Conservation (phyloP, 2,329 filamentous ascomycete species). For the Alternaria gansuensis region DNA sequence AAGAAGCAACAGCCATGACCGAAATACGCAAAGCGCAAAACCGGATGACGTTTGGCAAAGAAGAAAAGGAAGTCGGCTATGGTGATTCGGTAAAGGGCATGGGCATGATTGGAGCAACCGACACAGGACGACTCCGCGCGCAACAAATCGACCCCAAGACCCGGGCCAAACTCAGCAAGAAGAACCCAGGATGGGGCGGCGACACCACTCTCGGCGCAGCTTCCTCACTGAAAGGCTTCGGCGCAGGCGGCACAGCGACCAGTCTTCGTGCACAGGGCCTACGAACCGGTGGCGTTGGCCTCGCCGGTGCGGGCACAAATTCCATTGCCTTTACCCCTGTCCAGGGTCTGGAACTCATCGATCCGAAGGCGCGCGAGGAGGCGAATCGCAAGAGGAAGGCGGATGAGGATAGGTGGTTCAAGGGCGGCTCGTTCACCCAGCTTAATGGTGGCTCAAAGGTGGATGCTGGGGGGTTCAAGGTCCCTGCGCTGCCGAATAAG, state of each 20-base stretch:
- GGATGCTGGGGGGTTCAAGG: slow-evolving; percentile 77
- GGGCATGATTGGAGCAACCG: slow-evolving; percentile 91
- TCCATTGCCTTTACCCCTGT: slow-evolving; percentile 94
- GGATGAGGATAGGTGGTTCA: slow-evolving; percentile 96
- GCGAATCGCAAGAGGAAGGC: slow-evolving; percentile 89
- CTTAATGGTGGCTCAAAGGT: slow-evolving; percentile 64
- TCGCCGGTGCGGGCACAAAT: slow-evolving; percentile 73
- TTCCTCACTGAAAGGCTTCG: slow-evolving; percentile 82
- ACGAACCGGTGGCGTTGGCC: slow-evolving; percentile 81
- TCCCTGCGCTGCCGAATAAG: slow-evolving; percentile 80
- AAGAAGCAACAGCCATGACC: slow-evolving; percentile 96
- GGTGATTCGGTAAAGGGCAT: slow-evolving; percentile 87
- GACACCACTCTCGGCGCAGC: slow-evolving; percentile 60
- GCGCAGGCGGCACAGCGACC: slow-evolving; percentile 69
- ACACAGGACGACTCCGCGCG: slow-evolving; percentile 87
- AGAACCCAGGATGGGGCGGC: slow-evolving; percentile 94
- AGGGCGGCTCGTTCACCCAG: slow-evolving; percentile 95
- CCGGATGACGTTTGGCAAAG: slow-evolving; percentile 92
- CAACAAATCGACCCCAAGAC: slow-evolving; percentile 93
- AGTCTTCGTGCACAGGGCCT: slow-evolving; percentile 81
- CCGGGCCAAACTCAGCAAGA: slow-evolving; percentile 89
- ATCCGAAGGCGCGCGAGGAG: slow-evolving; percentile 89
- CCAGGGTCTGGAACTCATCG: slow-evolving; percentile 92
- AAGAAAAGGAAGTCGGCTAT: slow-evolving; percentile 93
- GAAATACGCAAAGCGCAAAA: slow-evolving; percentile 96